Conservation (phyloP, 208 protist genomes). For the Leishmania tropica region DNA sequence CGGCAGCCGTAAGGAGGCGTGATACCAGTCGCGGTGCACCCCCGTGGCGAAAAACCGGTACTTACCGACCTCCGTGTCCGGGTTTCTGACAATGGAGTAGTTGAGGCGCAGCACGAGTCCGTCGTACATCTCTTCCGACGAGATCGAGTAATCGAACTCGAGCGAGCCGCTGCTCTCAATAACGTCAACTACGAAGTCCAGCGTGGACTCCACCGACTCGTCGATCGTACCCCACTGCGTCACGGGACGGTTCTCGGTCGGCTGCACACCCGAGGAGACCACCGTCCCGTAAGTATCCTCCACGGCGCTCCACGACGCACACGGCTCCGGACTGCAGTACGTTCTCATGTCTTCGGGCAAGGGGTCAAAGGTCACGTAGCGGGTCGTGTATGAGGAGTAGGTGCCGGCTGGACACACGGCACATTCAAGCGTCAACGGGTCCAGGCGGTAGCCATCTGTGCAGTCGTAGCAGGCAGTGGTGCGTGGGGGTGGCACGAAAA, state of each 20-base stretch:
- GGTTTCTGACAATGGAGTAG: background rate
- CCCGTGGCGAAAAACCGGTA: background rate
- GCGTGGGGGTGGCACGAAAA: background rate
- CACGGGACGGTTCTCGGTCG: background rate
- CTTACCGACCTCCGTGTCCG: background rate
- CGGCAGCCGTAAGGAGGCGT: background rate
- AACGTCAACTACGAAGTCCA: background rate
- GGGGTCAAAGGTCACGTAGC: constrained; percentile 2
- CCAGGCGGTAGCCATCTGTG: background rate
- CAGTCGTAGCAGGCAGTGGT: background rate
- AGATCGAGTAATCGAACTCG: constrained; percentile 13
- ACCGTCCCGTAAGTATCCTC: background rate
- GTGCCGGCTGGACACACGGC: background rate
- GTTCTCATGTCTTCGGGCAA: background rate
- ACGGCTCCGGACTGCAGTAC: constrained; percentile 11
- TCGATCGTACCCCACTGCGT: constrained; percentile 6
- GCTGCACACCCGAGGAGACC: constrained; percentile 6
- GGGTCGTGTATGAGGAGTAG: background rate
- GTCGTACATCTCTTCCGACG: constrained; percentile 6
- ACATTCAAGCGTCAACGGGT: constrained; percentile 2
- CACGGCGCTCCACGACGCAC: background rate
- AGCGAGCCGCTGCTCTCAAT: constrained; percentile 2
- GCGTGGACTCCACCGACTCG: background rate
- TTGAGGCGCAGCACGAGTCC: constrained; percentile 5
- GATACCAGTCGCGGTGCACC: background rate